Base-by-base conservation (phyloP, 2,329 filamentous ascomycete genomes). In the Akanthomyces uredinophilus region DNA sequence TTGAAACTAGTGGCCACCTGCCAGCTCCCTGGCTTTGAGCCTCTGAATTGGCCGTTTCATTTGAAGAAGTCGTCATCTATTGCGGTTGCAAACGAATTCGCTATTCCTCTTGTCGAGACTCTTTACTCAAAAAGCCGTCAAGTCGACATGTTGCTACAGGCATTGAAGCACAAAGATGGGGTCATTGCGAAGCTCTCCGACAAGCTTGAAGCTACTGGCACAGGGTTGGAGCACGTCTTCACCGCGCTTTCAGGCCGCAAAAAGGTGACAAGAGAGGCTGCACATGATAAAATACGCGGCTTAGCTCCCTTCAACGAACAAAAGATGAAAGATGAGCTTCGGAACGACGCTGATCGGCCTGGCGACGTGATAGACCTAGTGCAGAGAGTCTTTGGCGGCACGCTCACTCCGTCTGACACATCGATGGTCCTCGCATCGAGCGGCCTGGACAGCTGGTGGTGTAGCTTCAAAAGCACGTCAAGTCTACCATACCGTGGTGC, bases 31-130 rank as follows among this genome's bases (percentile, higher is more conserved):
- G 85, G 85, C 1, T 77, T 92, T 35, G 77, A 80, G 53, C 80
- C 84, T 5, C 76, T 94, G 41, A 76, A 77, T 64, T 94, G 91
- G 90, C 81, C 81, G 0, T 78, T 92, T 61, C 73, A 80, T 53
- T 74, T 94, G 20, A 71, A 70, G 32, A 83, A 79, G 64, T 74
- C 73, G 22, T 72, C 78, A 1, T 67, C 77, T 10, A 74, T 76
- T 20, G 71, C 74, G 14, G 69, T 84, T 5, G 74, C 81, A 10
- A 77, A 78, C 1, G 75, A 79, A 62, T 75, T 86, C 41, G 78
- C 85, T 14, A 69, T 84, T 37, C 83, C 83, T 16, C 70, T 86
- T 3, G 69, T 84, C 14, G 77, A 80, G 63, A 76, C 76, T 18
- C 77, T 82, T 22, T 74, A 76, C n/a, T 68, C 68, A 10, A 77